Base-by-base conservation (phyloP, 345 rosid genomes). In the Gossypium raimondii region DNA sequence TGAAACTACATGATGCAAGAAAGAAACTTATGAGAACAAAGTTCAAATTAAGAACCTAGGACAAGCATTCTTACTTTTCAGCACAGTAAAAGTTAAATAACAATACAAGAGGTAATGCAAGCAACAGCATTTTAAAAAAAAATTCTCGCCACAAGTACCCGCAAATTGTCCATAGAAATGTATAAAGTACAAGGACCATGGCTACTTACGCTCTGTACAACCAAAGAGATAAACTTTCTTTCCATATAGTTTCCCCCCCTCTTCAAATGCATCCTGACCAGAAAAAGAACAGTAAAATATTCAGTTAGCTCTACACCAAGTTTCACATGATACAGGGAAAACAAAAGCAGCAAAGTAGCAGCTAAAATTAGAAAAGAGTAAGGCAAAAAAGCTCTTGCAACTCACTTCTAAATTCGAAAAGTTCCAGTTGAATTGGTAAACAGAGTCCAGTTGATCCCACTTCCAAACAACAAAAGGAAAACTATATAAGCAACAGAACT, bases 361-460 rank as follows among this genome's bases (percentile, higher is more conserved):
- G 51, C 41, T 20, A 75, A 69, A 52, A 25, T 9, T 55, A 50
- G 14, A 69, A 24, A 17, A 43, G 20, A n/a, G 45, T 34, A 72
- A 67, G 27, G 20, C 1, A 41, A 66, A 27, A 60, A 45, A 13
- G 41, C 9, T 27, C 59, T 53, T 24, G 65, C 52, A 74, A 86
- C 97, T 86, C 82, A 93, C 99, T 82, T 96, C 98, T 45, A 96
- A 91, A 80, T 91, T 89, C 22, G 90, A 79, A 82, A 96, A 96
- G 78, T 89, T 75, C 98, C 98, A 92, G 65, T 86, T 96, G 82
- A 71, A 86, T 73, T 87, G 81, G 78, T 93, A 90, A 34, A 96
- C 80, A 0, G 78, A 20, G 74, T 96, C 98, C 84, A 96, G 75
- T 69, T 89, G 94, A 76, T 96, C 94, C 99, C 99, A 96, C 99